These are phyloP conservation scores for Auricularia sp. DNA, from an alignment of 768 basidiomycete genomes.

Conservation along the genomic window DNA sequence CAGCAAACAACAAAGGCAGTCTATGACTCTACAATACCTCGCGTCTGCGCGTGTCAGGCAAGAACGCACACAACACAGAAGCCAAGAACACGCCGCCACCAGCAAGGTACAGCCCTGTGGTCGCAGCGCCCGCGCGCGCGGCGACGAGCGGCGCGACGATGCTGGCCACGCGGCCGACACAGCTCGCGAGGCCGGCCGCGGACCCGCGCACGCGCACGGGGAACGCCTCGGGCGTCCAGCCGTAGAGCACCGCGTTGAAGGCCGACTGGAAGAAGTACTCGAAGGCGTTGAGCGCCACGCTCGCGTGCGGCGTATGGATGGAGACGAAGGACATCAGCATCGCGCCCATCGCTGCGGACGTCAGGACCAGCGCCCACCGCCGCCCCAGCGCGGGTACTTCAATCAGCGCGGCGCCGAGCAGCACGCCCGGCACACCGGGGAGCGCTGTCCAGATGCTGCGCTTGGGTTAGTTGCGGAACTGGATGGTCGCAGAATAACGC, in stretches of 20 bases:
- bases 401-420: constrained; percentile 43
- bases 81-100: no score
- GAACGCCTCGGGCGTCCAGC: neutral
- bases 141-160: neutral
- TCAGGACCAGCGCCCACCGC: constrained; percentile 34
- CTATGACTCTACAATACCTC: no score
- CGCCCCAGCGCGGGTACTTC: constrained; percentile 42
- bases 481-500: constrained; percentile 9
- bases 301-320: neutral
- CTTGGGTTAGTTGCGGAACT: constrained; percentile 47
- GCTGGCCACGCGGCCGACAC: neutral
- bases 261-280: constrained; percentile 1
- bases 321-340: neutral
- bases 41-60: no score
- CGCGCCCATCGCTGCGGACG: neutral
- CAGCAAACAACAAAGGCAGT: no score
- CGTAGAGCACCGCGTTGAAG: constrained; percentile 2
- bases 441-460: constrained; percentile 16
- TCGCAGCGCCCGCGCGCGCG: neutral
- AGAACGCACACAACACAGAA: no score
- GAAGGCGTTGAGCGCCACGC: neutral
- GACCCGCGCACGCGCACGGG: neutral
- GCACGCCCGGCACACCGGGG: constrained; percentile 42
- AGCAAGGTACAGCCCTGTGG: no score
- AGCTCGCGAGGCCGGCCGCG: neutral